Conservation (phyloP, 495 filamentous ascomycete genomes). For the Aspergillus wentii region DNA sequence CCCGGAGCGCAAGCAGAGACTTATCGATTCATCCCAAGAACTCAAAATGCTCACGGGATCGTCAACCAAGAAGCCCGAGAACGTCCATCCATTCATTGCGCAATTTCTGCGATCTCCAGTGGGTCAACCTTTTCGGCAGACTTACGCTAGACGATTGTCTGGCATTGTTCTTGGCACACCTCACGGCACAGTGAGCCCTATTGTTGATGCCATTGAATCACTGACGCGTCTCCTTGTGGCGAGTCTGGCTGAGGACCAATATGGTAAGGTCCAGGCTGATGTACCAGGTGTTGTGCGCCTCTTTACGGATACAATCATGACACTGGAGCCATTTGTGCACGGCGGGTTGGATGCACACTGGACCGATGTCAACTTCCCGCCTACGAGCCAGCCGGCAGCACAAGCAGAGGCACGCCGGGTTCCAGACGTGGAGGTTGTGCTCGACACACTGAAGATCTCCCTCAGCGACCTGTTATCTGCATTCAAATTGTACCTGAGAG, state of each 20-base stretch:
- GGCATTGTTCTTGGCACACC: constrained; percentile 65
- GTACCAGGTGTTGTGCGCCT: constrained; percentile 67
- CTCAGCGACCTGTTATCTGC: constrained; percentile 56
- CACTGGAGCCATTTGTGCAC: constrained; percentile 63
- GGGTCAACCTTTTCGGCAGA: constrained; percentile 68
- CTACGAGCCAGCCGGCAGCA: constrained; percentile 35
- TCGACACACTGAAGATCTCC: constrained; percentile 52
- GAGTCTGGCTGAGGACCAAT: constrained; percentile 78
- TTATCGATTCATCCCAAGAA: constrained; percentile 30
- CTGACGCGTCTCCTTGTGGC: constrained; percentile 63
- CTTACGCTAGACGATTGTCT: constrained; percentile 56
- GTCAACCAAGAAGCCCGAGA: constrained; percentile 28
- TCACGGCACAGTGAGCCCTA: constrained; percentile 55
- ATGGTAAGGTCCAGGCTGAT: constrained; percentile 77
- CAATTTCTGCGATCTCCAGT: constrained; percentile 43
- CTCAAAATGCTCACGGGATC: constrained; percentile 34
- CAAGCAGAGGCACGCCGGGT: constrained; percentile 35
- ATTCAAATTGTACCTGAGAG: constrained; percentile 66
- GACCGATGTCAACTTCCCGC: constrained; percentile 65
- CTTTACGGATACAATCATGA: constrained; percentile 60
- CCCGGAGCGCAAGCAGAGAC: constrained; percentile 38
- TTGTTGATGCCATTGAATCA: constrained; percentile 66
- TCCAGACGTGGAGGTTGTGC: constrained; percentile 59
- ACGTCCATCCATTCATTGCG: constrained; percentile 31
- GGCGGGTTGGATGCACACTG: constrained; percentile 62